These are phyloP conservation scores for Gynochthodes officinalis DNA, from an alignment of 257 asterid species.

Conservation along the genomic window DNA sequence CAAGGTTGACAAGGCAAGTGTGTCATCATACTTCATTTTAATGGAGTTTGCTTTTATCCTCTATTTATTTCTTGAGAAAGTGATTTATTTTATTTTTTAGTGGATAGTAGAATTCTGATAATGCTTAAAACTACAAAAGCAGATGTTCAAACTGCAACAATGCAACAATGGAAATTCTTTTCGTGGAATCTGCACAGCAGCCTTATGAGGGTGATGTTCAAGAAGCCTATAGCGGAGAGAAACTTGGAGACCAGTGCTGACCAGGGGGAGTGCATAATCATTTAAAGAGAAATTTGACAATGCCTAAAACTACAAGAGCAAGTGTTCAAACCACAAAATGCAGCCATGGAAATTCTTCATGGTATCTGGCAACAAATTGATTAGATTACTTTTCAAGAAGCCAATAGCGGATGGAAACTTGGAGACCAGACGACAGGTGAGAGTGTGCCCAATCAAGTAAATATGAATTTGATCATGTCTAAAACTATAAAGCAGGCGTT, in stretches of 20 bases:
- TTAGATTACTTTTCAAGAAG: not conserved
- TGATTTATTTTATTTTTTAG: too few species aligned
- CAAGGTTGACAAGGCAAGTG: slow-evolving; percentile 32
- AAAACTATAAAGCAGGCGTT: too few species aligned
- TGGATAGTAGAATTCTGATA: not conserved
- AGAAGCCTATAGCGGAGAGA: not conserved
- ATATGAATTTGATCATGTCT: too few species aligned
- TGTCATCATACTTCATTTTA: slow-evolving; percentile 5
- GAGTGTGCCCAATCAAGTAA: too few species aligned
- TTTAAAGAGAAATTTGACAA: not conserved
- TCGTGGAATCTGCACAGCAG: slow-evolving; percentile 10
- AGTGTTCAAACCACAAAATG: not conserved
- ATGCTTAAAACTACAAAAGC: slow-evolving; percentile 5
- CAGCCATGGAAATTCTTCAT: not conserved
- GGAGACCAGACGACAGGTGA: too few species aligned
- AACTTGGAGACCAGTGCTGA: not conserved
- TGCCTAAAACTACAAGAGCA: not conserved
- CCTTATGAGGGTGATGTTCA: not conserved
- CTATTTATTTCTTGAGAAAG: not conserved
- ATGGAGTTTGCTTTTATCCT: not conserved
- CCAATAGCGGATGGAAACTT: not conserved
- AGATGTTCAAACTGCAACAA: slow-evolving; percentile 5
- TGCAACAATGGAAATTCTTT: slow-evolving; percentile 13
- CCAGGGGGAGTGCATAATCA: not conserved
- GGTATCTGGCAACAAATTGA: not conserved